Evolutionary conservation across 345 rosid genomes (phyloP), one percentile per base, ranked within the genome.

Genomic region (Citropsis articulata): DNA sequence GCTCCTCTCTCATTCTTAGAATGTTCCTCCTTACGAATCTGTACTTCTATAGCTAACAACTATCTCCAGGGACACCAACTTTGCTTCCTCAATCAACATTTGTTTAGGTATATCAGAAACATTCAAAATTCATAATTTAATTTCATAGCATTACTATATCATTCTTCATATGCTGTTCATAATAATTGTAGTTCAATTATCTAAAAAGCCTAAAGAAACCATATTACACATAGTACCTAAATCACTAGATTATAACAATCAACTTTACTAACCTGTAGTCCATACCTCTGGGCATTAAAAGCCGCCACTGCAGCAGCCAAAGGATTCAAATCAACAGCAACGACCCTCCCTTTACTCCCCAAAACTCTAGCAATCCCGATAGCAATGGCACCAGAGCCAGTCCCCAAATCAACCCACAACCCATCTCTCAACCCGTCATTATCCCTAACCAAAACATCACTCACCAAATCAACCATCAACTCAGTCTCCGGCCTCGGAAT

Each of bases 401-500:
- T n/a, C n/a, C n/a, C n/a, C n/a, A n/a, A n/a, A n/a, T n/a, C n/a
- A n/a, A n/a, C n/a, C n/a, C n/a, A n/a, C n/a, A n/a, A n/a, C n/a
- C n/a, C n/a, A n/a, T n/a, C 84, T 71, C 78, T 80, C 79, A 87
- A 80, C 36, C 59, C 81, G 6, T 63, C 78, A 55, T 83, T 71
- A 22, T 61, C 82, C 53, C 76, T 77, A 3, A 91, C 82, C 28
- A 72, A 38, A 38, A 38, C 82, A 74, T 87, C 88, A 56, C 61
- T 81, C 25, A 90, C 98, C 81, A 94, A 61, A 82, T 94, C 97
- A 40, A 91, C 85, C 67, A 96, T 78, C 80, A 89, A 40, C 77
- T 91, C 97, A 69, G 99, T 96, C 85, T 96, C 97, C 0, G 98
- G 97, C 81, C 98, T 85, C 7, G 99, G 99, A 82, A 96, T 94